Percentiles rank a stretch among this genome's conserved stretches.
Conservation (phyloP, 805 yeast species). For the Dipodascus geniculatus region DNA sequence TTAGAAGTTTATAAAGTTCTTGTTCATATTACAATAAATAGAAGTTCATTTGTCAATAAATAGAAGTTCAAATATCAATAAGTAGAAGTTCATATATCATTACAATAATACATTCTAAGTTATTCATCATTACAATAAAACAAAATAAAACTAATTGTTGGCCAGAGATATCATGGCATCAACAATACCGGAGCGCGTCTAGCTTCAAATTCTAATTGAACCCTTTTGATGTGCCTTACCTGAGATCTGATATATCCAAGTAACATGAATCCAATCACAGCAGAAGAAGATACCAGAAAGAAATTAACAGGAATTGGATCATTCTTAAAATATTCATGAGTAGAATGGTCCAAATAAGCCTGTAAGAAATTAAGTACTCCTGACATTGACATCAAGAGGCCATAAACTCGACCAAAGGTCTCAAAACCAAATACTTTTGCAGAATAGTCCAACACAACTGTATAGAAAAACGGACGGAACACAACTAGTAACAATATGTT, state of each 20-base stretch:
- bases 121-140: no score
- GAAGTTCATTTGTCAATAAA: no score
- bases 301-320: slow-evolving; percentile 74
- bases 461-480: slow-evolving; percentile 85
- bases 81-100: no score
- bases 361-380: slow-evolving; percentile 74
- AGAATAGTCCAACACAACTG: slow-evolving; percentile 82
- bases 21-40: no score
- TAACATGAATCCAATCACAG: slow-evolving; percentile 18
- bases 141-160: no score
- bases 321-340: slow-evolving; percentile 56
- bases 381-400: slow-evolving; percentile 67
- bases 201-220: slow-evolving; percentile 50
- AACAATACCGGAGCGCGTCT: slow-evolving; percentile 36
- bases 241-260: slow-evolving; percentile 25
- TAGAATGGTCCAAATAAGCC: slow-evolving; percentile 52
- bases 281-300: slow-evolving; percentile 36
- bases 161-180: no score
- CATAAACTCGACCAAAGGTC: slow-evolving; percentile 87
- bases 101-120: no score
- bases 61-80: no score
- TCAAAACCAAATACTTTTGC: slow-evolving; percentile 90
- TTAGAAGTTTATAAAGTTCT: no score
- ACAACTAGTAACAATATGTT: slow-evolving; percentile 67
- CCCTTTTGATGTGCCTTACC: slow-evolving; percentile 35